Evolutionary conservation across 2,329 filamentous ascomycete genomes (phyloP).

Genomic region (Myriosclerotinia duriaeana): DNA sequence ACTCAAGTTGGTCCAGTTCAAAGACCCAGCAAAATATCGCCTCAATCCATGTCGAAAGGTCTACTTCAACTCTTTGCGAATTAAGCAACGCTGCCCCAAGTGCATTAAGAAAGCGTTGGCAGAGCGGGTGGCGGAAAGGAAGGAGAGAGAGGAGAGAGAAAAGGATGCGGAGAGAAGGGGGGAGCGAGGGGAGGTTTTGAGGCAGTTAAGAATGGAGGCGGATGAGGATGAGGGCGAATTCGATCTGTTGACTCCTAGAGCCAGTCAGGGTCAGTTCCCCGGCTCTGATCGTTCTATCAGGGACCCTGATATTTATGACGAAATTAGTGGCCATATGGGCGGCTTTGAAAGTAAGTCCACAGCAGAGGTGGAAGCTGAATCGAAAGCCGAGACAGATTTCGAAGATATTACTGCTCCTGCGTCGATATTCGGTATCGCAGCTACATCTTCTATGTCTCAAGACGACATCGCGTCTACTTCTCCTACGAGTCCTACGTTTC

Average conservation of each 20-base stretch:
- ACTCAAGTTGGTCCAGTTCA: too few relatives aligned
- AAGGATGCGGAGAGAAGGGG: neutral
- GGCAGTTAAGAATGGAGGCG: neutral
- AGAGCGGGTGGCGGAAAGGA: neutral
- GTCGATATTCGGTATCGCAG: conserved; percentile 23
- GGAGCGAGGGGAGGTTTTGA: neutral
- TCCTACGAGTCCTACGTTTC: conserved; percentile 30
- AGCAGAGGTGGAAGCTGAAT: conserved; percentile 31
- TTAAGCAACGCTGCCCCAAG: neutral
- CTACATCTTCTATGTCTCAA: too few relatives aligned
- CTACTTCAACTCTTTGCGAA: neutral
- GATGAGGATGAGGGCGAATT: conserved; percentile 3
- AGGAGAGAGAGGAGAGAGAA: neutral
- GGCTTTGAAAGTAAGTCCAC: too few relatives aligned
- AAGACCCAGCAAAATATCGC: neutral
- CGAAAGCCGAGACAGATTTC: conserved; percentile 31
- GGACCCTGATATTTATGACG: too few relatives aligned
- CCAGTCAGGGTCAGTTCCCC: neutral
- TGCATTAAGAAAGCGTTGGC: neutral
- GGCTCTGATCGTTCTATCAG: too few relatives aligned
- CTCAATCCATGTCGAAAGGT: too few relatives aligned
- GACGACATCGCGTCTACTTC: conserved; percentile 30
- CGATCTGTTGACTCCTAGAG: neutral
- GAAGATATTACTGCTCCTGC: conserved; percentile 41
- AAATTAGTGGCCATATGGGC: too few relatives aligned